phyloP scores from a whole-genome alignment of 1,284 basidiomycete species.

The Cryptococcus sp. region DNA sequence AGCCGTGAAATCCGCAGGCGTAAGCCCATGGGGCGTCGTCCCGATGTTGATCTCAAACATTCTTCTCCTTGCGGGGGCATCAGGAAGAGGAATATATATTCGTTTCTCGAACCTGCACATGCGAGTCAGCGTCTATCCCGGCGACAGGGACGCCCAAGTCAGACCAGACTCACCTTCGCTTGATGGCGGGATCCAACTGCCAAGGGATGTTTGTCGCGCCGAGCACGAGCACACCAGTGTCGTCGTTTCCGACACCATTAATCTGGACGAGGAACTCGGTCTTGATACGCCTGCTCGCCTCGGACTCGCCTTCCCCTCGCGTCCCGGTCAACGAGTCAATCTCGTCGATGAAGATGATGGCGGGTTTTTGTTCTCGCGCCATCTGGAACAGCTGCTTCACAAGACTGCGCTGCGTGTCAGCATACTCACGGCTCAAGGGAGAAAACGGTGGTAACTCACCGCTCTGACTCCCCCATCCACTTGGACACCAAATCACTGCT shows the following conservation, averaged over 20 bases:
- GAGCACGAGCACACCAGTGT: conserved; percentile 95
- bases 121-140: not conserved
- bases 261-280: conserved; percentile 98
- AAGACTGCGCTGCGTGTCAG: conserved; percentile 57
- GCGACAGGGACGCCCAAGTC: not conserved
- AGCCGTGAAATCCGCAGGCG: conserved; percentile 71
- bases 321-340: conserved; percentile 95
- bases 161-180: conserved; percentile 65
- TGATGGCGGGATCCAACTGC: conserved; percentile 96
- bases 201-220: conserved; percentile 98
- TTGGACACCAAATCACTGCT: conserved; percentile 96
- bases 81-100: conserved; percentile 96
- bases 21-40: conserved; percentile 80
- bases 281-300: conserved; percentile 94
- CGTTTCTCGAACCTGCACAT: conserved; percentile 84
- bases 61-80: conserved; percentile 81
- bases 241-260: conserved; percentile 98
- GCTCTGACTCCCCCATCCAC: conserved; percentile 98
- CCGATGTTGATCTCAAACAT: conserved; percentile 99
- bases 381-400: conserved; percentile 96
- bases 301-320: conserved; percentile 91
- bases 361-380: conserved; percentile 92
- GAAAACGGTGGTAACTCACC: too few species aligned
- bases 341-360: conserved; percentile 99
- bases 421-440: not conserved